Percentiles rank a stretch among this genome's conserved stretches.
These are phyloP conservation scores for Colletotrichum destructivum DNA, from an alignment of 2,329 filamentous ascomycete species.

Conservation along the genomic window DNA sequence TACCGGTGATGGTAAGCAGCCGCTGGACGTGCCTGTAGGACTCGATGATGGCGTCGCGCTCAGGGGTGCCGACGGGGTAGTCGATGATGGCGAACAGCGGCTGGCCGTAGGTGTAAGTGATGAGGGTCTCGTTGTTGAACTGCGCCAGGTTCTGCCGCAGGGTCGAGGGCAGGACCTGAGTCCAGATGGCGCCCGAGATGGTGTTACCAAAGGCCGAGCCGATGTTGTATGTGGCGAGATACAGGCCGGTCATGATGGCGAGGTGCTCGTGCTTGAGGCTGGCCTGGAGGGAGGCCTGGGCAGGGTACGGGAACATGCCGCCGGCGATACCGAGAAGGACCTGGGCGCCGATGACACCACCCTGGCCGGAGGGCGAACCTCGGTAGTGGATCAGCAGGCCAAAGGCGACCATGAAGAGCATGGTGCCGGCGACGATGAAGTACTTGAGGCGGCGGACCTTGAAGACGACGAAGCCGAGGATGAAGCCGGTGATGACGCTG, in stretches of 20 bases:
- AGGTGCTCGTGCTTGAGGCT: constrained; percentile 66
- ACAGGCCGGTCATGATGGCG: constrained; percentile 75
- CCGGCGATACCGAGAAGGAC: constrained; percentile 75
- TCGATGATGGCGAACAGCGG: constrained; percentile 52
- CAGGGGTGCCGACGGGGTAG: constrained; percentile 60
- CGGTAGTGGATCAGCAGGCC: constrained; percentile 76
- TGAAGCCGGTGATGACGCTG: constrained; percentile 70
- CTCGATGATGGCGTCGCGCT: constrained; percentile 59
- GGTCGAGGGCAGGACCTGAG: constrained; percentile 66
- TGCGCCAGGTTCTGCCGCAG: constrained; percentile 52
- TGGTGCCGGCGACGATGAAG: constrained; percentile 74
- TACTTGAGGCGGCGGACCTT: constrained; percentile 72
- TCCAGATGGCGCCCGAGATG: constrained; percentile 75
- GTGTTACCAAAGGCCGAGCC: constrained; percentile 73
- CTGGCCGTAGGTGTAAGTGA: constrained; percentile 52
- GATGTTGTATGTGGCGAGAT: constrained; percentile 74
- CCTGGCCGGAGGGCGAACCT: constrained; percentile 64
- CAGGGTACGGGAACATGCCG: constrained; percentile 71
- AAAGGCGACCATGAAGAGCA: constrained; percentile 75
- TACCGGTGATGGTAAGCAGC: constrained; percentile 63
- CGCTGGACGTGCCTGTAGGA: constrained; percentile 64
- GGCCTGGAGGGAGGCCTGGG: constrained; percentile 62
- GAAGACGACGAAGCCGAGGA: constrained; percentile 71
- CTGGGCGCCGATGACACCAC: constrained; percentile 74
- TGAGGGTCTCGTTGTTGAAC: constrained; percentile 57